A percentile compares a stretch with the other conserved stretches of the same genome.
Evolutionary conservation across 1,139 yeast species (phyloP).

Genomic region (Taiozyma sp.): DNA sequence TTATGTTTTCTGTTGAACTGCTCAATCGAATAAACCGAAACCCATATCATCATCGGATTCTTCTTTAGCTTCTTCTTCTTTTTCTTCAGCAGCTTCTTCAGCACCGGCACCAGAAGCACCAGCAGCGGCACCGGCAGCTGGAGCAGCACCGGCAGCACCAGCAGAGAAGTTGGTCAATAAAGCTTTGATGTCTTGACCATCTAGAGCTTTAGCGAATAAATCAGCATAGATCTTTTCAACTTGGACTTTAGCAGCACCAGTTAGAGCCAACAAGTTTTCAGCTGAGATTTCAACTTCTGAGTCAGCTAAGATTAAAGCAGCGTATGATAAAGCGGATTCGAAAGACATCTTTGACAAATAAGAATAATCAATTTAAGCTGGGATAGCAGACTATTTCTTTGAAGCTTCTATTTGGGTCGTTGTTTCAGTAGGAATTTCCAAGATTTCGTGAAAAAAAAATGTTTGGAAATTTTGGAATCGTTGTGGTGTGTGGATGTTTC

Average conservation of each 20-base stretch:
- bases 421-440: not conserved
- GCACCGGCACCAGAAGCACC: conserved; percentile 54
- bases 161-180: conserved; percentile 74
- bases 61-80: conserved; percentile 52
- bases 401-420: conserved; percentile 1
- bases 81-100: conserved; percentile 54
- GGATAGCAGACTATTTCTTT: conserved; percentile 66
- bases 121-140: conserved; percentile 52
- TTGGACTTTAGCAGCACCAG: conserved; percentile 63
- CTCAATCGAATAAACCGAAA: conserved; percentile 79
- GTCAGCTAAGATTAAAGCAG: conserved; percentile 84
- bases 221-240: conserved; percentile 80
- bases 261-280: conserved; percentile 69
- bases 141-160: conserved; percentile 60
- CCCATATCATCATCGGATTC: conserved; percentile 77
- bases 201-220: conserved; percentile 77
- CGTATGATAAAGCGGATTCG: conserved; percentile 84
- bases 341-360: conserved; percentile 53
- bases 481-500: not conserved
- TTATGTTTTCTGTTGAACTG: not conserved
- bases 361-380: conserved; percentile 56
- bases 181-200: conserved; percentile 71
- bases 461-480: not conserved
- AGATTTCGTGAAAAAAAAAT: not conserved
- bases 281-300: conserved; percentile 75